These are phyloP conservation scores for Diplodia scrobiculata DNA, from an alignment of 2,329 filamentous ascomycete genomes.

Conservation along the genomic window DNA sequence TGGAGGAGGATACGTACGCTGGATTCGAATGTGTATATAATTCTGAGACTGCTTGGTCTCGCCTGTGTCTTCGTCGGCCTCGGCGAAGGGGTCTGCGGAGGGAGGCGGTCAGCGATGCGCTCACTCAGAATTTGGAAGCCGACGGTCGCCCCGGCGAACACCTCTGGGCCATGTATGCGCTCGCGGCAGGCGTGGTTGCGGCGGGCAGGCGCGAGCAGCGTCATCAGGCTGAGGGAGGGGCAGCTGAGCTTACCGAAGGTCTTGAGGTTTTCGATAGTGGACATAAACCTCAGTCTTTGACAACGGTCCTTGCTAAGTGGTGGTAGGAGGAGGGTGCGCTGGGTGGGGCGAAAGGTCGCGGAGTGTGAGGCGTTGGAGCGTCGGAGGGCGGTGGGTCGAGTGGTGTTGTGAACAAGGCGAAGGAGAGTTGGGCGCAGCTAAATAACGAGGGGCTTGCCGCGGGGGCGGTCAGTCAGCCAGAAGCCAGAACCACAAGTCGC, in stretches of 20 bases:
- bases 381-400: constrained; percentile 16
- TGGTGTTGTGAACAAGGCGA: constrained; percentile 13
- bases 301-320: constrained; percentile 46
- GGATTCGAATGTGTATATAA: constrained; percentile 99
- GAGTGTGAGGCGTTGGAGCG: constrained; percentile 10
- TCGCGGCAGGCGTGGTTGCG: background rate
- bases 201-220: background rate
- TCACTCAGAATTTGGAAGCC: background rate
- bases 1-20: constrained; percentile 68
- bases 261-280: constrained; percentile 93
- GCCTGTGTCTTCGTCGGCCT: constrained; percentile 99
- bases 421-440: constrained; percentile 20
- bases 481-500: background rate
- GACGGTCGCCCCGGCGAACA: background rate
- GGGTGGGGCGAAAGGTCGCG: constrained; percentile 19
- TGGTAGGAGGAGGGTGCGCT: constrained; percentile 31
- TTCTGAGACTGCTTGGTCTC: constrained; percentile 93
- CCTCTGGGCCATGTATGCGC: background rate
- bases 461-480: constrained; percentile 12
- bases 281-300: constrained; percentile 84
- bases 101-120: constrained; percentile 6
- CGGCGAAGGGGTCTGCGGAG: constrained; percentile 89
- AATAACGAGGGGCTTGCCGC: constrained; percentile 17
- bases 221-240: constrained; percentile 28
- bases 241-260: constrained; percentile 68